Evolutionary conservation across 2,329 filamentous ascomycete species (phyloP), one percentile per base, ranked within the genome.

Genomic region (Didymella keratinophila): DNA sequence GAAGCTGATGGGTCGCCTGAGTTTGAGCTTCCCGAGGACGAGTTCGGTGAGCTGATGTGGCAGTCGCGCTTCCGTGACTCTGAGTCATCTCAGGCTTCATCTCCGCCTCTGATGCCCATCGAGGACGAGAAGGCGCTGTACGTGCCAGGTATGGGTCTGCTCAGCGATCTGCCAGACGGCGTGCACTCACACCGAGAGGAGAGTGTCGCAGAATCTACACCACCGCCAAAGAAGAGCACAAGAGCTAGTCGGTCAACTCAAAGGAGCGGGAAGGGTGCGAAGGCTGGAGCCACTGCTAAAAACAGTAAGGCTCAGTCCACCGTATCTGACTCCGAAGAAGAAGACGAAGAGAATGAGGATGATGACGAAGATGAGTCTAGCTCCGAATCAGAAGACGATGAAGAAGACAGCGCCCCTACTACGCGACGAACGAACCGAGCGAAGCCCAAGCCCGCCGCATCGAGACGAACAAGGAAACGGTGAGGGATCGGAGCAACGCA

Each of bases 41-140:
- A 78, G 3, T 80, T 76, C 55, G 78, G 74, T 49, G 76, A 78
- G 44, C 46, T 79, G 58, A 79, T 80, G 67, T 82, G 80, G 80
- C 70, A 73, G 36, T 69, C 70, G 34, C 69, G 80, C 51, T 76
- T 77, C 58, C 70, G 69, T 32, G 63, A 65, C 14, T 60, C 71
- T 11, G 61, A 64, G 2, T 74, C 72, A 1, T 67, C 64, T 3
- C 52, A 62, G 2, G 64, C 68, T 16, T 75, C 73, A 0, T 76
- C 74, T 1, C 74, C 74, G 5, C 68, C 71, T 16, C 55, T 68
- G 32, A 60, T 75, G n/a, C 65, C 73, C 10, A 57, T 63, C 32
- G 64, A 74, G 7, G 74, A 76, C 20, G 69, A 75, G 61, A 76
- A 69, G 51, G 63, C 65, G 3, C 60, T 76, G 12, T 76, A 70